Percentiles rank a stretch among this genome's conserved stretches.
phyloP scores from a whole-genome alignment of 2,329 filamentous ascomycete genomes.

The Graphilbum sp. region DNA sequence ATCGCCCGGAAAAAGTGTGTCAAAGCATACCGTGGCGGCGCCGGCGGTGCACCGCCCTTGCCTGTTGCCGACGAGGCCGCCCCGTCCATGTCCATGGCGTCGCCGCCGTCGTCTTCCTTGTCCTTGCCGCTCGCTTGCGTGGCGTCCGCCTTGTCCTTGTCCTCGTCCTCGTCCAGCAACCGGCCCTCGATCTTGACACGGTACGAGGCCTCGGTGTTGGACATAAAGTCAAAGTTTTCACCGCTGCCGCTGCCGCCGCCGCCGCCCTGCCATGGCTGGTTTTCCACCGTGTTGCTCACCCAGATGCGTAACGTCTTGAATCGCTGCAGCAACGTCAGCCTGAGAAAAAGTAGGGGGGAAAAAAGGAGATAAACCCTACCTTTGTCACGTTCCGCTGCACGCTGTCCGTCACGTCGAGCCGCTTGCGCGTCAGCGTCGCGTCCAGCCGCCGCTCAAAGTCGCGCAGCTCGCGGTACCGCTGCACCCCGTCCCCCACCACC shows the following conservation, averaged over 20 bases:
- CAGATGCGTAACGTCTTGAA: constrained; percentile 79
- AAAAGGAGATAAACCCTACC: constrained; percentile 4
- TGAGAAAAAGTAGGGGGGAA: not conserved
- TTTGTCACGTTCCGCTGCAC: constrained; percentile 41
- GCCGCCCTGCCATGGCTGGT: constrained; percentile 79
- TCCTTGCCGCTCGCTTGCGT: constrained; percentile 63
- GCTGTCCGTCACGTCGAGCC: constrained; percentile 75
- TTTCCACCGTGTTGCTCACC: constrained; percentile 88
- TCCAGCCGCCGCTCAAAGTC: constrained; percentile 81
- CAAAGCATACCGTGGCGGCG: constrained; percentile 31
- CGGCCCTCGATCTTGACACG: constrained; percentile 84
- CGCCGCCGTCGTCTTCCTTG: constrained; percentile 31
- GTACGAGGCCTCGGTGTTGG: constrained; percentile 63
- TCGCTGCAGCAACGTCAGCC: constrained; percentile 28
- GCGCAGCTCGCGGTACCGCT: constrained; percentile 68
- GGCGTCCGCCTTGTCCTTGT: constrained; percentile 30
- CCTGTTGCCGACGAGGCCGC: no score
- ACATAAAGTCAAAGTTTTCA: constrained; percentile 68
- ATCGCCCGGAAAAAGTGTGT: constrained; percentile 75
- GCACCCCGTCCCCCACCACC: constrained; percentile 64
- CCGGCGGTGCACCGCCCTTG: no score
- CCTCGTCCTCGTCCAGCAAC: constrained; percentile 54
- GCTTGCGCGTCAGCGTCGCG: constrained; percentile 85
- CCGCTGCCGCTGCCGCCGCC: constrained; percentile 45
- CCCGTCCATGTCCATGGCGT: constrained; percentile 46